These are phyloP conservation scores for Puccinia triticina DNA, from an alignment of 1,284 basidiomycete species.

Conservation along the genomic window DNA sequence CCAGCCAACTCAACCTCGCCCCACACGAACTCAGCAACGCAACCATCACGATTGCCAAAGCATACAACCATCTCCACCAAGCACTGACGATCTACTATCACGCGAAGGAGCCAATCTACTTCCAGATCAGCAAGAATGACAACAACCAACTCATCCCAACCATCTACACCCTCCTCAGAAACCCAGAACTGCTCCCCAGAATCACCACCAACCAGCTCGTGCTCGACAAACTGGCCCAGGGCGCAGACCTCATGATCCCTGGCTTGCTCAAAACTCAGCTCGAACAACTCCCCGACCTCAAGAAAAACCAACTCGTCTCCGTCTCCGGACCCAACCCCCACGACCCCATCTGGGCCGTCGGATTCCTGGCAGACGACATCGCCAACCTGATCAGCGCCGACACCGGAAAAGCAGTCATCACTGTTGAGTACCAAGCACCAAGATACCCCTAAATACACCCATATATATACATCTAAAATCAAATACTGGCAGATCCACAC, in stretches of 20 bases:
- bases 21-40: background rate
- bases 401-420: conserved; percentile 35
- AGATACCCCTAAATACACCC: background rate
- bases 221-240: conserved; percentile 18
- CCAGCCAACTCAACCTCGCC: background rate
- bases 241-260: conserved; percentile 48
- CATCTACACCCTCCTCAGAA: conserved; percentile 30
- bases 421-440: conserved; percentile 3
- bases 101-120: conserved; percentile 18
- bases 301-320: conserved; percentile 1
- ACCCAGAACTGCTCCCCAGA: conserved; percentile 28
- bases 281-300: background rate
- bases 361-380: conserved; percentile 6
- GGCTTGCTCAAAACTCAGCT: background rate
- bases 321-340: background rate
- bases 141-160: background rate
- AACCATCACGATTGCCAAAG: conserved; percentile 1
- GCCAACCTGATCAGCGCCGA: background rate
- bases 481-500: conserved; percentile 21
- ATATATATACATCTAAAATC: too few relatives aligned
- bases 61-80: conserved; percentile 21
- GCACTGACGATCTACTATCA: conserved; percentile 27
- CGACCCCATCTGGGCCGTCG: conserved; percentile 43
- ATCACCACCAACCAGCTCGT: conserved; percentile 23
- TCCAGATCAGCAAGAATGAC: too few relatives aligned